A percentile compares a stretch with the other conserved stretches of the same genome.
Evolutionary conservation across 495 filamentous ascomycete genomes (phyloP).

Genomic region (Copromyces sp.): DNA sequence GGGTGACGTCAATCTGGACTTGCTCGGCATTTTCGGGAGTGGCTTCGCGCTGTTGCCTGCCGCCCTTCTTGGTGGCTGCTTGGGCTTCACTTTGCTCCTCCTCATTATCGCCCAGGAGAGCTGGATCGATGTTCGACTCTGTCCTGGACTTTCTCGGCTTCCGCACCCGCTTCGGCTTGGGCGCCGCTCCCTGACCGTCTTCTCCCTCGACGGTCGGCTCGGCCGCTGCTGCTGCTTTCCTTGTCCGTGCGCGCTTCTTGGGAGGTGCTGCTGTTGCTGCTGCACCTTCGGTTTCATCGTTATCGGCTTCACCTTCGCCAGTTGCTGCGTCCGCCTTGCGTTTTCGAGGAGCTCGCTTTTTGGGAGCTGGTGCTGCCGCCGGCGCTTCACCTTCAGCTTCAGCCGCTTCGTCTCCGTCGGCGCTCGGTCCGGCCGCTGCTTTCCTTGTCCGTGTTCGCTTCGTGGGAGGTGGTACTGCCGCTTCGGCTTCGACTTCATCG

Average conservation of each 20-base stretch:
- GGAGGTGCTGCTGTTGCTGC: neutral
- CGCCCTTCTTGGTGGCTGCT: conserved; percentile 10
- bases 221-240: conserved; percentile 4
- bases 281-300: conserved; percentile 8
- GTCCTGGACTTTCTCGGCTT: neutral
- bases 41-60: conserved; percentile 26
- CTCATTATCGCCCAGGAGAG: neutral
- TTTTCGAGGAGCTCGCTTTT: conserved; percentile 11
- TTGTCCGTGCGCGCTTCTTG: conserved; percentile 12
- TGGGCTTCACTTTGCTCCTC: conserved; percentile 16
- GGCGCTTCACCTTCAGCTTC: too few relatives aligned
- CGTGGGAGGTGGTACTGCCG: conserved; percentile 5
- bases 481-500: conserved; percentile 4
- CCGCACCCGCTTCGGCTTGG: neutral
- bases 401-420: too few relatives aligned
- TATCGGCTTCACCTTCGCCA: neutral
- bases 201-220: neutral
- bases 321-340: conserved; percentile 4
- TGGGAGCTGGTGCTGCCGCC: neutral
- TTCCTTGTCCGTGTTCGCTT: conserved; percentile 8
- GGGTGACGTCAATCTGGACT: conserved; percentile 54
- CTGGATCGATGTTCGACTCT: neutral
- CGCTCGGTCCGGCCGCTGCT: neutral
- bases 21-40: conserved; percentile 74
- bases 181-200: neutral